Conservation (phyloP, 177 flowering plant genomes). For the Telopea speciosissima region DNA sequence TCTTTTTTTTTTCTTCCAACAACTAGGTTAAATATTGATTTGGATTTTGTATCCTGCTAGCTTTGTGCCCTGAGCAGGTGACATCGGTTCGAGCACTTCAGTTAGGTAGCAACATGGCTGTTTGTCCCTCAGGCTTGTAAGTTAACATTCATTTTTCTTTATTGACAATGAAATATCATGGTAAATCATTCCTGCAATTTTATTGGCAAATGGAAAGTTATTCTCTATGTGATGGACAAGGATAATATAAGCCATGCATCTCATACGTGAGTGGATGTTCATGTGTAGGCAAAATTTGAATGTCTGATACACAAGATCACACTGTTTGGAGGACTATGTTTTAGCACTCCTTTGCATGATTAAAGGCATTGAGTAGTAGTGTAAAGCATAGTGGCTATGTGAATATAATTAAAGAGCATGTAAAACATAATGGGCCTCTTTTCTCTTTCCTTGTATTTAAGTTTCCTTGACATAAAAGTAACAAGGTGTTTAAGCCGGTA, state of each 20-base stretch:
- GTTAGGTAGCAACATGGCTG: constrained; percentile 52
- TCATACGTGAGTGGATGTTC: too few relatives aligned
- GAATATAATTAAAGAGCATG: too few relatives aligned
- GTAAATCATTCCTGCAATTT: not conserved
- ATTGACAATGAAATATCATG: not conserved
- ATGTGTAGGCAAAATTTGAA: not conserved
- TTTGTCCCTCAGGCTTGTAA: constrained; percentile 82
- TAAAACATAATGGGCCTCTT: too few relatives aligned
- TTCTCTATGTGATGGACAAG: not conserved
- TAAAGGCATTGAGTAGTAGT: not conserved
- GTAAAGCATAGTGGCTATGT: too few relatives aligned
- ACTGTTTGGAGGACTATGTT: not conserved
- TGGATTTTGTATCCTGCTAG: constrained; percentile 29
- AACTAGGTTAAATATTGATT: constrained; percentile 6
- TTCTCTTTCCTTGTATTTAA: too few relatives aligned
- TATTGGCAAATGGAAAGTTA: not conserved
- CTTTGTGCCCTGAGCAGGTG: constrained; percentile 66
- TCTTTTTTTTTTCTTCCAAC: not conserved
- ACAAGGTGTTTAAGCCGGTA: too few relatives aligned
- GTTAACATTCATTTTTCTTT: constrained; percentile 10
- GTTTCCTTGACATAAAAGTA: too few relatives aligned
- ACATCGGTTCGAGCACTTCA: constrained; percentile 69
- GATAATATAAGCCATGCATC: not conserved
- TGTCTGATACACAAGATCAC: not conserved
- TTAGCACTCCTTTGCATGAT: not conserved